Base-by-base conservation (phyloP, 2,329 filamentous ascomycete genomes). In the Diaporthe citriasiana region DNA sequence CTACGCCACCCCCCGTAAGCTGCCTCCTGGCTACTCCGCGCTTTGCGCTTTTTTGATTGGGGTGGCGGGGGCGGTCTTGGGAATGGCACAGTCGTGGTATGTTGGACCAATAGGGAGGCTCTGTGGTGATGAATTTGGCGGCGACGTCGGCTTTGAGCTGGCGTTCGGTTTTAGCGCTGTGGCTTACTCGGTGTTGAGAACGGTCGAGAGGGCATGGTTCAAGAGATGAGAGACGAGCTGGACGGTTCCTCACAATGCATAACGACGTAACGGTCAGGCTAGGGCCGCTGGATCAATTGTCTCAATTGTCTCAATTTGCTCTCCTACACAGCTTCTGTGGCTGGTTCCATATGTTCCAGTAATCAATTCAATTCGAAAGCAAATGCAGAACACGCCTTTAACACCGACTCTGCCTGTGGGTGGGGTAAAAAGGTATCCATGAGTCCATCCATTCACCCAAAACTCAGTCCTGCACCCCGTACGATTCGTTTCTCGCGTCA, bases 11-110 rank as follows among this genome's bases (percentile, higher is more conserved):
- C 86, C 88, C 0, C 79, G 82, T 0, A 87, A 87, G 68, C 86
- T 94, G 0, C 92, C 93, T 0, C 86, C 89, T 0, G 90, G 92
- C 13, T 85, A 92, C 65, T 92, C 93, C 0, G 92, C 93, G 6
- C 77, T 91, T 15, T 77, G 86, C 1, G 91, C 92, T 0, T 94
- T 94, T 81, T 85, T 85, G 78, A 88, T 89, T 71, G 93, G 93
- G 68, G 83, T 93, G 51, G 85, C 87, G 19, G 93, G 93, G 19
- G 92, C 93, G 78, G 87, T 93, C 3, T 84, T 89, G 10, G 93
- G 93, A 8, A 94, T 94, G 91, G 88, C 88, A 25, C 93, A 95
- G 82, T 82, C 85, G 0, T 95, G 92, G 92, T 93, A 85, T 77
- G 88, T 89, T 0, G 93, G 93, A 0, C 92, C 92, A 0, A 90